phyloP scores from a whole-genome alignment of 345 rosid genomes.

The Diplotaxis tenuifolia region DNA sequence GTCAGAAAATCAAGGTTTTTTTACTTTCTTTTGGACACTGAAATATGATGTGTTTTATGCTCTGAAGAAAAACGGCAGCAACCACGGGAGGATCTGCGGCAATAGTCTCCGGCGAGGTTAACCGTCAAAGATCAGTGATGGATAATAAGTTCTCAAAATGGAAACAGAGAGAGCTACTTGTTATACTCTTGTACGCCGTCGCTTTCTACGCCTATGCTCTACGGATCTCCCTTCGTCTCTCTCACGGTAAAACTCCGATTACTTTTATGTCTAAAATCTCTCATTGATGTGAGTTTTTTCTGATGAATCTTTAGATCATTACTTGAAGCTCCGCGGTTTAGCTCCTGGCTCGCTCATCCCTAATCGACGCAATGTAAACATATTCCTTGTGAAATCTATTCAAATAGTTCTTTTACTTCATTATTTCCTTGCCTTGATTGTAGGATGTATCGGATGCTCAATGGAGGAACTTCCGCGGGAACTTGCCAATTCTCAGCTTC shows the following conservation, averaged over 20 bases:
- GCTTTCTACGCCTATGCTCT: conserved; percentile 59
- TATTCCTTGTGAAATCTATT: not conserved
- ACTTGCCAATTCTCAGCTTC: conserved; percentile 60
- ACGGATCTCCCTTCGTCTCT: conserved; percentile 63
- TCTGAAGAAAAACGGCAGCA: no score
- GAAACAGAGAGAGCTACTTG: conserved; percentile 50
- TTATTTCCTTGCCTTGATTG: no score
- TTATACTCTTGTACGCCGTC: conserved; percentile 54
- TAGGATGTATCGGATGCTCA: conserved; percentile 84
- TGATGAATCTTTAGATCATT: conserved; percentile 35
- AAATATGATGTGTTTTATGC: not conserved
- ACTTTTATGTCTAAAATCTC: no score
- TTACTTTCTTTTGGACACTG: not conserved
- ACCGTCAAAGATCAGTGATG: conserved; percentile 15
- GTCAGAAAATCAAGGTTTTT: not conserved
- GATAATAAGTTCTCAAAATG: conserved; percentile 23
- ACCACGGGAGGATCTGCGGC: not conserved
- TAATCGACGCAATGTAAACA: conserved; percentile 58
- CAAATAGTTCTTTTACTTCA: not conserved
- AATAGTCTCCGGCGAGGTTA: not conserved
- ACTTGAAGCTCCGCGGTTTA: conserved; percentile 55
- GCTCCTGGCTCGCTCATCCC: conserved; percentile 66
- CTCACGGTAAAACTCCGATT: conserved; percentile 54
- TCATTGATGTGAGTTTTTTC: no score
- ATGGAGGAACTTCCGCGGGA: conserved; percentile 83